Conservation (phyloP, 2,329 filamentous ascomycete species). For the Diaporthe ampelina region DNA sequence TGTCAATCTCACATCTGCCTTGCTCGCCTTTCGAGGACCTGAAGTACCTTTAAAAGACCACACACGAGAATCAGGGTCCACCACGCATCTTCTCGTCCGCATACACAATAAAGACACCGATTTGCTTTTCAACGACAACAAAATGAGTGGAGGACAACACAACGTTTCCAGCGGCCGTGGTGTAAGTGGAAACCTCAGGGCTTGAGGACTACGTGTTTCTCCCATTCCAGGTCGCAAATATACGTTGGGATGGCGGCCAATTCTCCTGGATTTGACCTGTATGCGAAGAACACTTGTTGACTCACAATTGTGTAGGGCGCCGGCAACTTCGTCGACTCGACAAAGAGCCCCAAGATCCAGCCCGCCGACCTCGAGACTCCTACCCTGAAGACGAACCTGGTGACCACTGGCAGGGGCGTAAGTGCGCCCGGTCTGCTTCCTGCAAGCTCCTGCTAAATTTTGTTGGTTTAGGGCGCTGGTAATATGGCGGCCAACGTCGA, state of each 20-base stretch:
- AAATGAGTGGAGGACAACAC: conserved; percentile 19
- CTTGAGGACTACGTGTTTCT: background rate
- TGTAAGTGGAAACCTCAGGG: background rate
- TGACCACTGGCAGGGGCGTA: conserved; percentile 81
- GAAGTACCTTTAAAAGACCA: background rate
- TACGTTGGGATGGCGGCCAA: conserved; percentile 64
- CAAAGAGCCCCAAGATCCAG: conserved; percentile 61
- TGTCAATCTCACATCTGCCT: conserved; percentile 13
- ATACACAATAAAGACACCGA: background rate
- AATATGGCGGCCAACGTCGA: conserved; percentile 87
- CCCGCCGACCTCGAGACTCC: conserved; percentile 83
- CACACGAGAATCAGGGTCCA: background rate
- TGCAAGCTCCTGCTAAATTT: conserved; percentile 2
- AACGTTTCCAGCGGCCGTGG: conserved; percentile 12
- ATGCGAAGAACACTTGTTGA: background rate
- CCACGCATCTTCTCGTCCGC: background rate
- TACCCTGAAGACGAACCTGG: conserved; percentile 83
- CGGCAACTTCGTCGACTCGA: conserved; percentile 76
- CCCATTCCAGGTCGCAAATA: conserved; percentile 19
- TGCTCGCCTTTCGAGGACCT: conserved; percentile 21
- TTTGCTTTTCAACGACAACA: background rate
- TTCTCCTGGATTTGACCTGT: conserved; percentile 49
- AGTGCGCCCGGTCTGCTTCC: background rate
- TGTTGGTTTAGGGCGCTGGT: conserved; percentile 71
- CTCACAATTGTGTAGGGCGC: conserved; percentile 60